These are phyloP conservation scores for Colletotrichum paranaense DNA, from an alignment of 2,329 filamentous ascomycete genomes.

Conservation along the genomic window DNA sequence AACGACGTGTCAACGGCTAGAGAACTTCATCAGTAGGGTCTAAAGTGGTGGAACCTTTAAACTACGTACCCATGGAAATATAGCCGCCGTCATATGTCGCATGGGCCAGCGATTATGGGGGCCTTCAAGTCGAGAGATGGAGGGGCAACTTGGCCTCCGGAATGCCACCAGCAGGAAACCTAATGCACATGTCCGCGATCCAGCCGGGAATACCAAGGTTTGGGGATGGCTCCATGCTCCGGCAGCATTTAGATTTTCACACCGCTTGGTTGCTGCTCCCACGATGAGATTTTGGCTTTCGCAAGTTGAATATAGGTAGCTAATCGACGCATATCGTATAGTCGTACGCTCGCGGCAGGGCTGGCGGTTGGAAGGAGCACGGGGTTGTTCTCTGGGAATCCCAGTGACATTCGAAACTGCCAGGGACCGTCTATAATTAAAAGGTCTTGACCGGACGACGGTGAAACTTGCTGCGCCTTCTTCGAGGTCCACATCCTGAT, in stretches of 20 bases:
- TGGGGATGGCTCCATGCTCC: conserved; percentile 8
- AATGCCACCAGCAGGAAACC: conserved; percentile 27
- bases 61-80: conserved; percentile 2
- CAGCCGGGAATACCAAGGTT: conserved; percentile 14
- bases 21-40: conserved; percentile 5
- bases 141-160: conserved; percentile 9
- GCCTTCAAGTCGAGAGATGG: not conserved
- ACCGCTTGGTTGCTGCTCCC: conserved; percentile 6
- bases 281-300: conserved; percentile 8
- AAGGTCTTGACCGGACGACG: conserved; percentile 25
- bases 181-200: conserved; percentile 21
- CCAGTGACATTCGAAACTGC: conserved; percentile 26
- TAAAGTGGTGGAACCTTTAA: conserved; percentile 19
- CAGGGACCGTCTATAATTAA: conserved; percentile 25
- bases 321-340: not conserved
- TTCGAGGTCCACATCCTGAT: conserved; percentile 18
- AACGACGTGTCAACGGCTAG: conserved; percentile 6
- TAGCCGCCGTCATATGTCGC: conserved; percentile 26
- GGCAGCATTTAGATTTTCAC: not conserved
- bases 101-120: conserved; percentile 18
- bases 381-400: conserved; percentile 5
- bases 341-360: conserved; percentile 6
- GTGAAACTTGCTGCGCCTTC: conserved; percentile 46
- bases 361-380: not conserved
- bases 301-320: not conserved